Conservation (phyloP, 768 basidiomycete genomes). For the Russula dissimulans region DNA sequence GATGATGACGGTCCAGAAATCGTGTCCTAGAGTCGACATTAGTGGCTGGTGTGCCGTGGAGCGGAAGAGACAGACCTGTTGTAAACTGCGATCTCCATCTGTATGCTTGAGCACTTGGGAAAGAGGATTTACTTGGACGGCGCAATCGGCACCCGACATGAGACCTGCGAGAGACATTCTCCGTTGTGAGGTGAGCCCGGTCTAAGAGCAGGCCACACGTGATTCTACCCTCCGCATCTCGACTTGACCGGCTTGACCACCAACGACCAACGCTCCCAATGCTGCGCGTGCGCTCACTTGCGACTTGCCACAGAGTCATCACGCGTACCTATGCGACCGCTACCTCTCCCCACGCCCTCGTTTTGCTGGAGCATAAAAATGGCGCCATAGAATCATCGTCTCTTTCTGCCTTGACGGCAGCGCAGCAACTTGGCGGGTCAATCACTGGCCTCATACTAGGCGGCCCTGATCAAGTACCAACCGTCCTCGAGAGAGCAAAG, state of each 20-base stretch:
- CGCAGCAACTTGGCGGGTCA: constrained; percentile 73
- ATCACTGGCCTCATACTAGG: constrained; percentile 75
- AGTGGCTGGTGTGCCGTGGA: not conserved
- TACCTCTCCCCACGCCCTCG: constrained; percentile 61
- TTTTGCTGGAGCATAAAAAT: constrained; percentile 82
- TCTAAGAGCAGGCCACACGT: constrained; percentile 2
- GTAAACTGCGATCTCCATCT: constrained; percentile 79
- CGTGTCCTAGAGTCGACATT: constrained; percentile 47
- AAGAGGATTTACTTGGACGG: constrained; percentile 73
- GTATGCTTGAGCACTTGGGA: constrained; percentile 85
- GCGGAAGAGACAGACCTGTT: constrained; percentile 47
- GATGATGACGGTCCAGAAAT: constrained; percentile 65
- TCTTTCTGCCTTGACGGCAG: constrained; percentile 88
- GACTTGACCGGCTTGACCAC: not conserved
- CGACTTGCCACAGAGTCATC: constrained; percentile 2
- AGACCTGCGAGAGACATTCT: constrained; percentile 72
- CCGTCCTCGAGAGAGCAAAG: constrained; percentile 66
- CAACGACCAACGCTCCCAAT: not conserved
- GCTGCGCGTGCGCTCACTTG: constrained; percentile 3
- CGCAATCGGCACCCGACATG: constrained; percentile 87
- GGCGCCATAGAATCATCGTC: constrained; percentile 78
- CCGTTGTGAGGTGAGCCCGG: not conserved
- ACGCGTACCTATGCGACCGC: constrained; percentile 49
- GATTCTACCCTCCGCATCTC: not conserved
- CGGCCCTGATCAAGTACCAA: constrained; percentile 54